These are phyloP conservation scores for Fusarium sp. DNA, from an alignment of 2,329 filamentous ascomycete species.

Conservation along the genomic window DNA sequence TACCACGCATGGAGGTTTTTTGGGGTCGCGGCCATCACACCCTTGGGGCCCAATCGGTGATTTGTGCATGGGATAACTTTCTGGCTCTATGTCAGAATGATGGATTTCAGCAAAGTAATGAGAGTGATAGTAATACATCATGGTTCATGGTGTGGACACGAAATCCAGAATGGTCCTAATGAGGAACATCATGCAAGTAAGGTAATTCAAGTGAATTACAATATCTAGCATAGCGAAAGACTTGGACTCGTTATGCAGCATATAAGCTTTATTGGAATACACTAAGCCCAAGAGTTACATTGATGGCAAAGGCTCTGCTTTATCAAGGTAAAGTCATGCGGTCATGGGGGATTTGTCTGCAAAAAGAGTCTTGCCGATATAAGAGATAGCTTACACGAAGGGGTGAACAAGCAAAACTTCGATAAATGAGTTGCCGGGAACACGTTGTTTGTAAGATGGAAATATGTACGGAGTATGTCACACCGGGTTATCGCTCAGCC, in stretches of 20 bases:
- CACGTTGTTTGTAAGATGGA: background rate
- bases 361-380: background rate
- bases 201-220: background rate
- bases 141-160: too few species aligned
- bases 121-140: background rate
- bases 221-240: background rate
- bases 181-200: background rate
- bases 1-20: conserved; percentile 28
- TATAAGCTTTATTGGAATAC: too few species aligned
- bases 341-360: background rate
- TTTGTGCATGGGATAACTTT: background rate
- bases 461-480: background rate
- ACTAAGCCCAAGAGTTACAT: background rate
- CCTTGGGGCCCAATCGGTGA: background rate
- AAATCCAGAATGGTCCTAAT: background rate
- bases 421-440: background rate
- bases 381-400: background rate
- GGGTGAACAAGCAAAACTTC: background rate
- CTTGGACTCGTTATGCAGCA: background rate
- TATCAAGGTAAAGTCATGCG: background rate
- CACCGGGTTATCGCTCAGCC: background rate
- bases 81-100: background rate
- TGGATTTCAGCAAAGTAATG: background rate
- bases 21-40: conserved; percentile 22
- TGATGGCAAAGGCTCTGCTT: background rate